These are phyloP conservation scores for Cutaneotrichosporon cyanovorans DNA, from an alignment of 1,284 basidiomycete genomes.

Conservation along the genomic window DNA sequence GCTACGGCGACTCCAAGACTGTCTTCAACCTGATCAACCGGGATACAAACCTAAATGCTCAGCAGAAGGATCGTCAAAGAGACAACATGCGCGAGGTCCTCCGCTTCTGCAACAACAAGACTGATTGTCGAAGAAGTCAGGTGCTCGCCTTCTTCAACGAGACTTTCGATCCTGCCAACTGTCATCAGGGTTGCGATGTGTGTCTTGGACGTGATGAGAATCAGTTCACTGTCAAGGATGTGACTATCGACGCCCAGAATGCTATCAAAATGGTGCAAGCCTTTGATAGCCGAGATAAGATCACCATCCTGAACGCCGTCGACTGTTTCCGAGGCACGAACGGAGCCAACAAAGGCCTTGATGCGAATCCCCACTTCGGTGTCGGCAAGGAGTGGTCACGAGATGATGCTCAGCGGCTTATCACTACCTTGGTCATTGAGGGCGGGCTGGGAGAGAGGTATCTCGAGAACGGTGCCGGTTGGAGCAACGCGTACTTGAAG, in stretches of 20 bases:
- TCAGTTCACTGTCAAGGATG: constrained; percentile 31
- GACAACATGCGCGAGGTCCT: constrained; percentile 57
- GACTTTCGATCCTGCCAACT: constrained; percentile 37
- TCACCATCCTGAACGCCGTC: constrained; percentile 38
- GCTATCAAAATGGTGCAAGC: constrained; percentile 34
- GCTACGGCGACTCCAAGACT: constrained; percentile 50
- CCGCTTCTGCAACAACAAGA: constrained; percentile 69
- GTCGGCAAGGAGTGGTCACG: constrained; percentile 37
- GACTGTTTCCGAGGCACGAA: constrained; percentile 39
- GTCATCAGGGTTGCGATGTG: constrained; percentile 43
- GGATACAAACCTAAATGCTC: constrained; percentile 47
- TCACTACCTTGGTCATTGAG: constrained; percentile 40
- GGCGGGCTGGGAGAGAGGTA: constrained; percentile 33
- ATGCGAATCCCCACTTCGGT: constrained; percentile 32
- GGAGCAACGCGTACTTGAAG: constrained; percentile 40
- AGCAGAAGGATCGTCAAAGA: constrained; percentile 56
- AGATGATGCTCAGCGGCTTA: constrained; percentile 37
- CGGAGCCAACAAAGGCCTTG: constrained; percentile 26
- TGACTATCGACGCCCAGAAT: constrained; percentile 29
- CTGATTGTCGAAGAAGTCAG: constrained; percentile 78
- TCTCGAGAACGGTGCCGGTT: constrained; percentile 33
- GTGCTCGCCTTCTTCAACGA: constrained; percentile 55
- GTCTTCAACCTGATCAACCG: constrained; percentile 54
- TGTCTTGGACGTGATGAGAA: constrained; percentile 34
- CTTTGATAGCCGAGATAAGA: constrained; percentile 22